Evolutionary conservation across 768 basidiomycete species (phyloP), one percentile per base, ranked within the genome.

Genomic region (Lentinula sp.): DNA sequence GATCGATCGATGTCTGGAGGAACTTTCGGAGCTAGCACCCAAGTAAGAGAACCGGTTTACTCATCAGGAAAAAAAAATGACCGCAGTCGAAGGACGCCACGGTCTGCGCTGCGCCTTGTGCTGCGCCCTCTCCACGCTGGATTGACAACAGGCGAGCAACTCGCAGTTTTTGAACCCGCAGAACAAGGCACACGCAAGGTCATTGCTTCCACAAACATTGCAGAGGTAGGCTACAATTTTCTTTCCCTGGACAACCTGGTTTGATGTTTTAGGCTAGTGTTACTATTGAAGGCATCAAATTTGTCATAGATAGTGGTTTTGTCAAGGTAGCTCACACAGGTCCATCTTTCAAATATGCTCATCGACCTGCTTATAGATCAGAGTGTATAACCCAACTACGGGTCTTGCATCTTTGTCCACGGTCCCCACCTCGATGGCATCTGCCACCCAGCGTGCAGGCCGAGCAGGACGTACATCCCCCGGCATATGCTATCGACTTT

Each of bases 211-310:
- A 99, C 97, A 0, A 99, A 99, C 70, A 95, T 98, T 53, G 97
- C 97, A 15, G 97, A 99, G 74, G 91, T 88, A 64, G 23, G 74
- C 56, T 8, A 16, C 5, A 6, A 45, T 9, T 53, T n/a, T 48
- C 31, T 23, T 16, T 59, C 10, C 7, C 32, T 5, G n/a, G 8
- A 39, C 58, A 34, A 13, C 8, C 9, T 34, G 7, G 31, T 42
- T 23, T 21, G 28, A 46, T 58, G 35, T 10, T 40, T 51, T 61
- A 93, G 91, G 95, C 97, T 15, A 95, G 92, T 69, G 90, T 99
- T 23, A 99, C 97, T 0, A 98, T 99, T 60, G 93, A 98, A 45
- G 95, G 95, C 3, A 87, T 98, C 63, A 89, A 89, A 65, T 98
- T 87, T 68, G 95, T 99, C 13, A 81, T 98, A 3, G 97, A 99